Evolutionary conservation across 2,329 filamentous ascomycete species (phyloP).

Genomic region (Cordyceps fumosorosea): DNA sequence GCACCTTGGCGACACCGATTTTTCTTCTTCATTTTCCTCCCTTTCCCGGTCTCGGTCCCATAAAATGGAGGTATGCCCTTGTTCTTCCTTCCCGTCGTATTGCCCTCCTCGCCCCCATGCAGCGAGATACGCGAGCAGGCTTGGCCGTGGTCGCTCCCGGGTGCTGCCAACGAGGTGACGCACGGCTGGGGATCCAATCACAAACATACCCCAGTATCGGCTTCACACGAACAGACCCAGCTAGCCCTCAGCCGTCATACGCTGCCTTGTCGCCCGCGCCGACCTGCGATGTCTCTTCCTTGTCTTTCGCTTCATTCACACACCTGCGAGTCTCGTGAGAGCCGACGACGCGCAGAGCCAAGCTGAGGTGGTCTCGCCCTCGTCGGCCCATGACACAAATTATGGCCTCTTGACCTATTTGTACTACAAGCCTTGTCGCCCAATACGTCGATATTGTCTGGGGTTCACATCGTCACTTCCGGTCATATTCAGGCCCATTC

Average conservation of each 20-base stretch:
- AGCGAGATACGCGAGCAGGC: slow-evolving; percentile 1
- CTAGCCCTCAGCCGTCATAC: not conserved
- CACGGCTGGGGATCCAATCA: slow-evolving; percentile 9
- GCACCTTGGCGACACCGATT: not conserved
- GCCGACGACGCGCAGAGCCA: not conserved
- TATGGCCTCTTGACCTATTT: slow-evolving; percentile 11
- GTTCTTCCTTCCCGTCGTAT: not conserved
- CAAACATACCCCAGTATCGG: slow-evolving; percentile 8
- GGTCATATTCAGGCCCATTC: not conserved
- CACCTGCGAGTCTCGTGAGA: not conserved
- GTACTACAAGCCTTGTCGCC: slow-evolving; percentile 5
- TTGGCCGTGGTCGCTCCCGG: not conserved
- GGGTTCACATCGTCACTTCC: not conserved
- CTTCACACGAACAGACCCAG: not conserved
- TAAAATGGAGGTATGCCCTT: slow-evolving; percentile 14
- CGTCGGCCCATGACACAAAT: slow-evolving; percentile 7
- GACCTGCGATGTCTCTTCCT: not conserved
- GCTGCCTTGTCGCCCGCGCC: not conserved
- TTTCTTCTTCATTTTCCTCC: not conserved
- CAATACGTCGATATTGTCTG: slow-evolving; percentile 6
- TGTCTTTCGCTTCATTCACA: not conserved
- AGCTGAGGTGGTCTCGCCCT: not conserved
- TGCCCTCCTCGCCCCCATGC: not conserved
- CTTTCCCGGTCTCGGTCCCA: not conserved
- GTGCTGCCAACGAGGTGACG: slow-evolving; percentile 5